Conservation (phyloP, 805 yeast species). For the Suhomyces sp. region DNA sequence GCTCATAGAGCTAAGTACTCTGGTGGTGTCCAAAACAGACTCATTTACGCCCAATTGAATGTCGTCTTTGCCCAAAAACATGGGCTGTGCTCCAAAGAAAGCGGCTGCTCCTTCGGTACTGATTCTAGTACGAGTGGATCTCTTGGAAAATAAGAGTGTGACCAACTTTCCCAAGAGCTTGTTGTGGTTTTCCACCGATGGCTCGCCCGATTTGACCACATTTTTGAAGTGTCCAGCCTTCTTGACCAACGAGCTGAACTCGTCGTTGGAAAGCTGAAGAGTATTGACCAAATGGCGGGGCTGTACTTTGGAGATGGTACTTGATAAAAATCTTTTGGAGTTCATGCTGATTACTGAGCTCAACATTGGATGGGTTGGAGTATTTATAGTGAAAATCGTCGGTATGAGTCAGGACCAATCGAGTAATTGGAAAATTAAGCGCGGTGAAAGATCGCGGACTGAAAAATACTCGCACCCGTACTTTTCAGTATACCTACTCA, state of each 20-base stretch:
- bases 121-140: constrained; percentile 93
- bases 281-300: constrained; percentile 80
- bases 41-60: constrained; percentile 97
- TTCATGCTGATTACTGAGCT: background rate
- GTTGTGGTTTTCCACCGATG: constrained; percentile 36
- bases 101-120: constrained; percentile 93
- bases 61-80: constrained; percentile 95
- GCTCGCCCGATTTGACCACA: constrained; percentile 54
- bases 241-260: constrained; percentile 65
- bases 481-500: background rate
- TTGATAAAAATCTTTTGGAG: constrained; percentile 3
- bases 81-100: constrained; percentile 91
- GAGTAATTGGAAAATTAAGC: constrained; percentile 11
- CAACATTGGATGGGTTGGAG: background rate
- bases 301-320: constrained; percentile 2
- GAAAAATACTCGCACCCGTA: background rate
- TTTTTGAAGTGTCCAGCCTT: constrained; percentile 71
- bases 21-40: constrained; percentile 81
- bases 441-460: constrained; percentile 12
- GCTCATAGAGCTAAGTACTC: constrained; percentile 91
- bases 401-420: constrained; percentile 8
- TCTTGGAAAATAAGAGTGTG: constrained; percentile 80
- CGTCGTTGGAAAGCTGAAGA: constrained; percentile 69
- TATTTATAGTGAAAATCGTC: background rate
- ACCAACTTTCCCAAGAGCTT: constrained; percentile 77